phyloP scores from a whole-genome alignment of 176 grass and related monocot genomes.

The bread wheat (Triticum aestivum) region IWGSC_CS_RefSeq_v2.1 NC_057797.1:719228374-719228873 shows the following conservation, averaged over 20 bases:
- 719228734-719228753: constrained; percentile 52
- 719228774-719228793: constrained; percentile 92
- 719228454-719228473: constrained; percentile 8
- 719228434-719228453: neutral
- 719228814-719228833: constrained; percentile 78
- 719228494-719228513: constrained; percentile 20
- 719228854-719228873: constrained; percentile 18
- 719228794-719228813: constrained; percentile 96
- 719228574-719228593: constrained; percentile 53
- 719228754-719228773: constrained; percentile 68
- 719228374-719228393: constrained; percentile 79
- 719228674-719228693: neutral
- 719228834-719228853: constrained; percentile 62
- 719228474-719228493: neutral
- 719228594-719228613: neutral
- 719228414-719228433: constrained; percentile 11
- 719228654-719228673: constrained; percentile 1
- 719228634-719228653: neutral
- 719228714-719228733: constrained; percentile 16
- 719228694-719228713: neutral
- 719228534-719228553: constrained; percentile 89
- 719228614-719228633: neutral
- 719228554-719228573: constrained; percentile 92
- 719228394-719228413: constrained; percentile 6
- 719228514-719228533: constrained; percentile 53